Base-by-base conservation (phyloP, 2,329 filamentous ascomycete species). In the Pyricularia pennisetigena region DNA sequence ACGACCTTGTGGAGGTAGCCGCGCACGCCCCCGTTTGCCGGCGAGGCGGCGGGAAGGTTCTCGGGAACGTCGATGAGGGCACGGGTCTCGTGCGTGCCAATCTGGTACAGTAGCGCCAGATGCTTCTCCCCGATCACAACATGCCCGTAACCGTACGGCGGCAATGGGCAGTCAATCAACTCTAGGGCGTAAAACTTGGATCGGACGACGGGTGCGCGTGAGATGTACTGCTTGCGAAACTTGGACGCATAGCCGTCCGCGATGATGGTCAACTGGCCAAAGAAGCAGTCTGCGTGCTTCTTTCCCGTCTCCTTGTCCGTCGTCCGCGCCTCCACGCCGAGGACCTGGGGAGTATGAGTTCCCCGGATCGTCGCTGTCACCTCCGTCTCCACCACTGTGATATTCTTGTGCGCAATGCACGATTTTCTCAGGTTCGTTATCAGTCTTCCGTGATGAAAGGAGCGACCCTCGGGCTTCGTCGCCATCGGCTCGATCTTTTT, bases 161-260 rank as follows among this genome's bases (percentile, higher is more conserved):
- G 92, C 10, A 98, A 86, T 28, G 89, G 84, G 68, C 91, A 92
- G 77, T 98, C 94, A 75, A 95, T 91, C 71, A 99, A 85, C 78
- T 99, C 94, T 41, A 99, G 86, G 12, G 90, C 95, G 82, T 92
- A 98, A 81, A 99, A 99, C 79, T 93, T 95, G 74, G 90, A 94
- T 74, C 89, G 89, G 64, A 92, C 87, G 65, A 90, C 77, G 7
- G 94, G 92, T 1, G 83, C 80, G 69, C 86, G 84, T 30, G 82
- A 80, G 69, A 94, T 86, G 75, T 92, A 88, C 71, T 91, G 84
- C 78, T 94, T 94, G 72, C 95, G 89, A 82, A 98, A 97, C 75
- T 91, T 94, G 75, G 92, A 97, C 69, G 88, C 88, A 78, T 98
- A 99, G 70, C 95, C 95, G 79, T 99, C 94, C 66, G 93, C 92